Base-by-base conservation (phyloP, 169 alveolate species). In the Theileria luwenshuni region DNA sequence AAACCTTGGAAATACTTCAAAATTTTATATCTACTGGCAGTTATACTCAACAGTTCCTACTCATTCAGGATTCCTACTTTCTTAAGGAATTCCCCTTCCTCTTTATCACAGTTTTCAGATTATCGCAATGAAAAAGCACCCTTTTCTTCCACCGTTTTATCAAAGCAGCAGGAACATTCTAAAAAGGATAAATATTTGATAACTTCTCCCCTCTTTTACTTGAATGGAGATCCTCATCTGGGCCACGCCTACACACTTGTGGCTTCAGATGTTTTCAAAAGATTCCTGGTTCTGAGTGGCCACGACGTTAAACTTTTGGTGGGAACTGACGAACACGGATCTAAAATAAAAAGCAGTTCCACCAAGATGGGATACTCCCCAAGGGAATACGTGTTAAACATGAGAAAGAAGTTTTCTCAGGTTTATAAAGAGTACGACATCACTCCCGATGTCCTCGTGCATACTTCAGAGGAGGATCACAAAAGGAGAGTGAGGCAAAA, bases 291-390 rank as follows among this genome's bases (percentile, higher is more conserved):
- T 23, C 64, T 84, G 38, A 43, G 48, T 10, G 89, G 84, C 23
- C 17, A 13, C 41, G 69, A 62, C 10, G 32, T 71, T 25, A 19
- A 64, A 45, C 67, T 85, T 32, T 77, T 88, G 33, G 83, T 90
- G 12, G 97, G 97, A 10, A 94, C 96, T 60, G 97, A 94, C 72
- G 97, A 94, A 58, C 97, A 94, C 58, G 97, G 97, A 28, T 52
- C 87, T 33, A 93, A 93, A 54, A 91, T 93, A 13, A 86, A 92
- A 65, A 43, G 65, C 43, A 84, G 81, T 51, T 91, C 96, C 8
- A 21, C 59, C 13, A 45, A 74, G 21, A 54, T 71, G 23, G 76
- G 89, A 3, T 72, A 64, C 0, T 75, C 63, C 23, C 86, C 86
- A n/a, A 32, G 52, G 51, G 48, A 48, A 25, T 84, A 89, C 56